Evolutionary conservation across 768 basidiomycete genomes (phyloP), one percentile per base, ranked within the genome.

Genomic region (Russula abietina): DNA sequence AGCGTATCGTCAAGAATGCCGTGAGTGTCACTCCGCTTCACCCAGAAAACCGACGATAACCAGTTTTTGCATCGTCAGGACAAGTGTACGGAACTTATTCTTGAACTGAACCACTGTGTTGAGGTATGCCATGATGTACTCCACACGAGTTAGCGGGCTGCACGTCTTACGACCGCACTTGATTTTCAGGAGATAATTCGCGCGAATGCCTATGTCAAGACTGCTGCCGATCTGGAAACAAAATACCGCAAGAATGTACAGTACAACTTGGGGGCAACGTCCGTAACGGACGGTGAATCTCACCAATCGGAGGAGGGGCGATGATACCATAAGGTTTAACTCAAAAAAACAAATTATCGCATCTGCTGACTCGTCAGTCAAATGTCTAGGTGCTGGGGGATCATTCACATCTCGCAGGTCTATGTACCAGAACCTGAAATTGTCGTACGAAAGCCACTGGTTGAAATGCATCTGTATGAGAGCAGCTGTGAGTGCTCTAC

Each of bases 221-320:
- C 84, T 43, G 89, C 93, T 0, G 87, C 94, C 3, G 87, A 93
- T 71, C 78, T 98, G 19, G 83, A 89, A 38, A 84, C 84, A 43
- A 93, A 93, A 72, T 97, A 98, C 73, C 81, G 88, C 66, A 87
- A 92, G 75, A 98, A 98, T 75, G 93, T 94, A 57, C 87, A 89
- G 72, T 96, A 93, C 72, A 96, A 95, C 72, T 73, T 97, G 61
- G 88, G 91, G 69, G 87, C 88, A 50, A 88, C 36, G 19, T 55
- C 38, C 2, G 53, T 26, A 33, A 64, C 84, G 53, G 81, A 78
- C 65, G 78, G 43, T 22, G 62, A 65, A 33, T 28, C 46, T 30
- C 65, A 41, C 30, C 57, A 50, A 36, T 45, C 33, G 3, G 24
- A 58, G 16, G 58, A 60, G 28, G 28, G 38, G 36, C 46, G 26